Percentiles rank a stretch among this genome's conserved stretches.
These are phyloP conservation scores for Picea sitchensis DNA, from an alignment of 75 land plant species.

Conservation along the genomic window DNA sequence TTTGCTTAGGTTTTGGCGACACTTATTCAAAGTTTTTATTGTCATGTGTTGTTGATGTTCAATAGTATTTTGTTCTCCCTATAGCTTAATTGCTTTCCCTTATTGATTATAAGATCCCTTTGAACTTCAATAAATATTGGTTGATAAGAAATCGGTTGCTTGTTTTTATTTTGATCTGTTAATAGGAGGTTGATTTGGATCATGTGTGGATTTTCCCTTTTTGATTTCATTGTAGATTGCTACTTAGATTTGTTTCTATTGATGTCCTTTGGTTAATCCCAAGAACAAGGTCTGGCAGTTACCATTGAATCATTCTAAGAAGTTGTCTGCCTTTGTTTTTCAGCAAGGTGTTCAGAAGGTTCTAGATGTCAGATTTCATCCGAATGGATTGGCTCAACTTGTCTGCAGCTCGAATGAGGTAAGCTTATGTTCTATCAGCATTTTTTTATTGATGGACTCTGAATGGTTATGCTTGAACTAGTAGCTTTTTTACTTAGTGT, in stretches of 20 bases:
- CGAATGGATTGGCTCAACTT: slow-evolving; percentile 32
- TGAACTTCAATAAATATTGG: neutral
- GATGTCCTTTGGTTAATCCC: too few species aligned
- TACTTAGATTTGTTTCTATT: too few species aligned
- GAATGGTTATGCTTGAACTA: neutral
- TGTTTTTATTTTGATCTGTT: neutral
- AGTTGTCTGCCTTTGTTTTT: neutral
- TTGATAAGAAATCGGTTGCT: neutral
- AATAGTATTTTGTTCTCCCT: neutral
- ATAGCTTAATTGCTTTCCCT: neutral
- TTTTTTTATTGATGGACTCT: neutral
- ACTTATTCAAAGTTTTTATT: neutral
- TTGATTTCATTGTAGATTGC: too few species aligned
- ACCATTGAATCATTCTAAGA: too few species aligned
- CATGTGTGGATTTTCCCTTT: too few species aligned
- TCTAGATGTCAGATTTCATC: slow-evolving; percentile 49
- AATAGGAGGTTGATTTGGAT: neutral
- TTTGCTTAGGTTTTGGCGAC: neutral
- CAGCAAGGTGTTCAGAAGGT: slow-evolving; percentile 52
- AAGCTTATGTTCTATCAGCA: neutral
- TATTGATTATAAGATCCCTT: neutral
- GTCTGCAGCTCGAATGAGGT: slow-evolving; percentile 46
- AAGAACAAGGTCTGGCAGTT: too few species aligned
- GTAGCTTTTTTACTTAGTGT: neutral
- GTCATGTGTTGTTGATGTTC: too few species aligned